These are phyloP conservation scores for Candida maris DNA, from an alignment of 805 yeast species.

Conservation along the genomic window DNA sequence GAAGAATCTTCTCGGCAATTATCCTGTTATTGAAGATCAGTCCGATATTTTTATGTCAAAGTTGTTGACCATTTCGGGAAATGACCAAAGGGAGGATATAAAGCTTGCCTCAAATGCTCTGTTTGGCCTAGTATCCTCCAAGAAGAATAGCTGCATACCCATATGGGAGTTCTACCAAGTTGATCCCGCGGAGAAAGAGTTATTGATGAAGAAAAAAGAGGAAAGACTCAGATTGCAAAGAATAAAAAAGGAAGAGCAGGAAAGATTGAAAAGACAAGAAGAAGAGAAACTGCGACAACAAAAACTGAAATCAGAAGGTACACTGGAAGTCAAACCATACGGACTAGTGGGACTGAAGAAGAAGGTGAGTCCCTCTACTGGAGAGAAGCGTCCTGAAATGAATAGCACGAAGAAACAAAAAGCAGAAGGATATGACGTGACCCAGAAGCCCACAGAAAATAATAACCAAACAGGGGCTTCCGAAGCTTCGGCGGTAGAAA, in stretches of 20 bases:
- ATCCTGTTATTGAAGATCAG: constrained; percentile 67
- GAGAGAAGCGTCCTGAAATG: too few relatives aligned
- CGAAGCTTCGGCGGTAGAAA: neutral
- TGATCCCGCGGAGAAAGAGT: constrained; percentile 41
- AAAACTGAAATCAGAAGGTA: constrained; percentile 3
- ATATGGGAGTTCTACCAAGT: constrained; percentile 54
- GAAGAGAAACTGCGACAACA: constrained; percentile 15
- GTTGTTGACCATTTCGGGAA: constrained; percentile 44
- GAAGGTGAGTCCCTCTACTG: too few relatives aligned
- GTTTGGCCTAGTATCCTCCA: constrained; percentile 59
- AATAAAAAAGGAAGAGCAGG: constrained; percentile 16
- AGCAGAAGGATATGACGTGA: neutral
- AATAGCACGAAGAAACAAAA: constrained; percentile 6
- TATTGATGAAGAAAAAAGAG: constrained; percentile 22
- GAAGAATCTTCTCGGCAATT: constrained; percentile 55
- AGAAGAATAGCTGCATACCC: constrained; percentile 47
- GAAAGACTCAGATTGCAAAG: constrained; percentile 19
- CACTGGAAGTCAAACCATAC: constrained; percentile 23
- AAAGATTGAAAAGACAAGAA: constrained; percentile 13
- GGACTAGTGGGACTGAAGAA: constrained; percentile 28
- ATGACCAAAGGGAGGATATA: constrained; percentile 74
- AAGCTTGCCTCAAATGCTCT: constrained; percentile 73
- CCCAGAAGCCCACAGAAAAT: neutral
- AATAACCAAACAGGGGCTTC: neutral
- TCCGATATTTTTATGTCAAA: constrained; percentile 48